A percentile compares a stretch with the other conserved stretches of the same genome.
Evolutionary conservation across 208 protist genomes (phyloP).

Genomic region (Crithidia expoeki): DNA sequence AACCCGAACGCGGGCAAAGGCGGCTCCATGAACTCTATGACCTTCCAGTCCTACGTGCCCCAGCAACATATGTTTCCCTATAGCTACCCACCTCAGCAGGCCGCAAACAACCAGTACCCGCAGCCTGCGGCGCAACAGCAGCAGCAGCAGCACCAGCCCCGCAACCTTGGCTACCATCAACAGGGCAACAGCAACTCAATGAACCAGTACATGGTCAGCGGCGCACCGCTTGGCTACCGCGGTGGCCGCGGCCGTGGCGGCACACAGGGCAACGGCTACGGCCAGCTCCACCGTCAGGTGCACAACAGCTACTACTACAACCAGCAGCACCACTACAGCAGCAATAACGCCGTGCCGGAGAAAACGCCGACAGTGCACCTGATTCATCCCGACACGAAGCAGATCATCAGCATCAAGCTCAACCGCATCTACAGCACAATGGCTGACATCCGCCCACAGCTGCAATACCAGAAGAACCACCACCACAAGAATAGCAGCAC

Average conservation of each 20-base stretch:
- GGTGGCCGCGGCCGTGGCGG: slow-evolving; percentile 26
- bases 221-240: slow-evolving; percentile 7
- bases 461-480: slow-evolving; percentile 22
- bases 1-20: slow-evolving; percentile 19
- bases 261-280: slow-evolving; percentile 22
- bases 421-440: slow-evolving; percentile 71
- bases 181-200: slow-evolving; percentile 36
- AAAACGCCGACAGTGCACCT: slow-evolving; percentile 64
- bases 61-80: slow-evolving; percentile 40
- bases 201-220: slow-evolving; percentile 24
- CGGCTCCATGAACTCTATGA: slow-evolving; percentile 19
- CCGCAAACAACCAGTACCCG: slow-evolving; percentile 10
- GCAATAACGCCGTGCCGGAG: slow-evolving; percentile 77
- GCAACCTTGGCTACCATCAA: slow-evolving; percentile 24
- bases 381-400: slow-evolving; percentile 45
- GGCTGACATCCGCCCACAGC: slow-evolving; percentile 48
- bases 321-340: slow-evolving; percentile 54
- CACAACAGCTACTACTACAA: slow-evolving; percentile 59
- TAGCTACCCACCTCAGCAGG: slow-evolving; percentile 28
- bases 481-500: slow-evolving; percentile 9
- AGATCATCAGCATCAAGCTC: slow-evolving; percentile 60
- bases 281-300: slow-evolving; percentile 38
- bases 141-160: slow-evolving; percentile 18
- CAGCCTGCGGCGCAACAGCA: slow-evolving; percentile 19
- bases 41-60: slow-evolving; percentile 26